Evolutionary conservation across 1,284 basidiomycete species (phyloP).

Genomic region (Rhodotorula sp.): DNA sequence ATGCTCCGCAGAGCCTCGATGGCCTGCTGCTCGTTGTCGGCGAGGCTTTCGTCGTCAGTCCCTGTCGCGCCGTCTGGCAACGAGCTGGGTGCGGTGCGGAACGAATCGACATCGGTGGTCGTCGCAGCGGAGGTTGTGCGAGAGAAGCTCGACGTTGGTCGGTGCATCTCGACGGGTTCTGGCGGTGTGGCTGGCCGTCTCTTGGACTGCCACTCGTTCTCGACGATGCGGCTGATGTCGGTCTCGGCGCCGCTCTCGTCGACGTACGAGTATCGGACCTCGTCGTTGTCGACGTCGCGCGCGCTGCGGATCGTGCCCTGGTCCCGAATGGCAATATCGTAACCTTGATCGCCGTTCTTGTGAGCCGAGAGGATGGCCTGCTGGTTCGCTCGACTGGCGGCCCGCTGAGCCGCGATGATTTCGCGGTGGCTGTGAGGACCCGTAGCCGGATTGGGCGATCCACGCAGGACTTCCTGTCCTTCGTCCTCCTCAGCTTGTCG

Average conservation of each 20-base stretch:
- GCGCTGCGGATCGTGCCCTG: conserved; percentile 81
- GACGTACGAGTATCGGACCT: conserved; percentile 86
- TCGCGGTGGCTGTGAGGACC: conserved; percentile 59
- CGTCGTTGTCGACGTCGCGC: conserved; percentile 54
- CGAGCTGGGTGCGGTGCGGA: conserved; percentile 33
- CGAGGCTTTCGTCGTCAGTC: conserved; percentile 12
- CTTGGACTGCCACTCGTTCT: conserved; percentile 65
- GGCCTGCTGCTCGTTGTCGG: conserved; percentile 27
- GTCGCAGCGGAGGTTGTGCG: conserved; percentile 2
- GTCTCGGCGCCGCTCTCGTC: conserved; percentile 78
- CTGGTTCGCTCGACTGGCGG: conserved; percentile 76
- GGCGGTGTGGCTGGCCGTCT: conserved; percentile 49
- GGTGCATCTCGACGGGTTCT: background rate
- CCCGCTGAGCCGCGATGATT: conserved; percentile 87
- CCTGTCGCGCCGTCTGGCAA: background rate
- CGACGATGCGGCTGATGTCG: conserved; percentile 88
- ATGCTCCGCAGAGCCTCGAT: conserved; percentile 18
- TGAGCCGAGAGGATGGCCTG: conserved; percentile 79
- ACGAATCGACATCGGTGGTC: conserved; percentile 42
- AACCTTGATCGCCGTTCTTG: conserved; percentile 74
- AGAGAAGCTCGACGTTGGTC: conserved; percentile 18
- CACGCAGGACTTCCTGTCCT: conserved; percentile 1
- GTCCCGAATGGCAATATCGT: conserved; percentile 80
- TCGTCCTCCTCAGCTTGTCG: conserved; percentile 2
- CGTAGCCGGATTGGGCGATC: background rate